Conservation (phyloP, 2,329 filamentous ascomycete species). For the Pseudogymnoascus sp. region DNA sequence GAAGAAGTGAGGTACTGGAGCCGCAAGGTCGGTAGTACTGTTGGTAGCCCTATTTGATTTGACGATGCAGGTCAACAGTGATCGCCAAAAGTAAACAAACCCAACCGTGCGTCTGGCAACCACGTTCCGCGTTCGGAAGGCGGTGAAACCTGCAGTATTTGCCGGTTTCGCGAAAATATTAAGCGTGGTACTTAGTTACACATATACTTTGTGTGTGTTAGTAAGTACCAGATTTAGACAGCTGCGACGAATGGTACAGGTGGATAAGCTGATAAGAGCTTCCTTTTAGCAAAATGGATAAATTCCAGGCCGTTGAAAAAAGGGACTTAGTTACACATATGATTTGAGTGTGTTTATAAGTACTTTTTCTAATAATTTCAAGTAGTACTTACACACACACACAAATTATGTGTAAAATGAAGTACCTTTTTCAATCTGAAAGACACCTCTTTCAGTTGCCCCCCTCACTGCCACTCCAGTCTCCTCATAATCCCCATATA, state of each 20-base stretch:
- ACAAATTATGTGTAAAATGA: not conserved
- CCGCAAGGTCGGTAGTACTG: constrained; percentile 1
- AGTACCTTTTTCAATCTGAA: not conserved
- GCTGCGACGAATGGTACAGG: not conserved
- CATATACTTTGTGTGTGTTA: not conserved
- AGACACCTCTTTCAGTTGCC: not conserved
- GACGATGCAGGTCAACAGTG: constrained; percentile 6
- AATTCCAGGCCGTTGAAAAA: not conserved
- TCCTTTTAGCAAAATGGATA: not conserved
- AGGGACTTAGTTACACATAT: not conserved
- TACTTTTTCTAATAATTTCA: not conserved
- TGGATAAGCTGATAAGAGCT: constrained; percentile 6
- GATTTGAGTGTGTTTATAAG: not conserved
- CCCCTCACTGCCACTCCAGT: not conserved
- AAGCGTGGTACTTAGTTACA: not conserved
- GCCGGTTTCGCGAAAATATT: not conserved
- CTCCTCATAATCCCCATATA: not conserved
- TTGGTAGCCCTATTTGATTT: constrained; percentile 6
- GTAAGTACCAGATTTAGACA: not conserved
- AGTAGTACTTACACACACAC: not conserved
- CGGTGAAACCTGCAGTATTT: not conserved
- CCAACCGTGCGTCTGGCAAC: constrained; percentile 8
- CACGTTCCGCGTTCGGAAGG: not conserved
- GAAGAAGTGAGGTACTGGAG: not conserved
- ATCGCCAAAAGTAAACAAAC: constrained; percentile 6